Evolutionary conservation across 2,329 filamentous ascomycete genomes (phyloP).

Genomic region (Annulohypoxylon truncatum): DNA sequence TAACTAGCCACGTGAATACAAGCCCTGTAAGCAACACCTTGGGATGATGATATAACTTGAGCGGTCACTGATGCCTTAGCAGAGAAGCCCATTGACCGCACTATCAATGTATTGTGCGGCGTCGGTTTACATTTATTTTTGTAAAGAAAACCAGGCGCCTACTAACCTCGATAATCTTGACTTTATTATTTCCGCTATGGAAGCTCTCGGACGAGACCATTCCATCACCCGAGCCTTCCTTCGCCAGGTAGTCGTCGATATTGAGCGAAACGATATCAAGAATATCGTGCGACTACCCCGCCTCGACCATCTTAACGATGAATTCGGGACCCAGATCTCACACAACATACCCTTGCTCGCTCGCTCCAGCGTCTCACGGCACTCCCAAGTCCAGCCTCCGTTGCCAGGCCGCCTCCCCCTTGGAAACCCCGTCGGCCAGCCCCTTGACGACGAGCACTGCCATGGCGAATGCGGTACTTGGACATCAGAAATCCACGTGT

Average conservation of each 20-base stretch:
- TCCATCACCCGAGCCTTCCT: slow-evolving; percentile 84
- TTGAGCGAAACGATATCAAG: slow-evolving; percentile 66
- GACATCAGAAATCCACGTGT: not conserved
- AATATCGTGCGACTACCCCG: slow-evolving; percentile 53
- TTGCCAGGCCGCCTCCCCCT: slow-evolving; percentile 60
- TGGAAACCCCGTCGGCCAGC: slow-evolving; percentile 48
- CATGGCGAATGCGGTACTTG: slow-evolving; percentile 20
- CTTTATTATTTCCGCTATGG: slow-evolving; percentile 82
- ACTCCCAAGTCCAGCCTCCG: slow-evolving; percentile 55
- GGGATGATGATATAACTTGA: not conserved
- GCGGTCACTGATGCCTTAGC: slow-evolving; percentile 23
- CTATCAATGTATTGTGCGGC: slow-evolving; percentile 88
- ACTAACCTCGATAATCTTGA: slow-evolving; percentile 67
- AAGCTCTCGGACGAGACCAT: slow-evolving; percentile 78
- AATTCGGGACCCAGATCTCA: slow-evolving; percentile 44
- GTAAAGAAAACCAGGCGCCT: slow-evolving; percentile 67
- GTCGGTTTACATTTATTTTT: slow-evolving; percentile 80
- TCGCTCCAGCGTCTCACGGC: slow-evolving; percentile 57
- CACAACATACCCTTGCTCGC: slow-evolving; percentile 62
- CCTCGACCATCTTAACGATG: slow-evolving; percentile 50
- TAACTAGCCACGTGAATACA: slow-evolving; percentile 77
- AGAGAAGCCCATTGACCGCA: slow-evolving; percentile 83
- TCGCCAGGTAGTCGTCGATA: slow-evolving; percentile 85
- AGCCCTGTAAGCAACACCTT: slow-evolving; percentile 66
- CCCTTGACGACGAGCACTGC: slow-evolving; percentile 11